These are phyloP conservation scores for Calonectria multiphialidica DNA, from an alignment of 2,329 filamentous ascomycete genomes.

Conservation along the genomic window DNA sequence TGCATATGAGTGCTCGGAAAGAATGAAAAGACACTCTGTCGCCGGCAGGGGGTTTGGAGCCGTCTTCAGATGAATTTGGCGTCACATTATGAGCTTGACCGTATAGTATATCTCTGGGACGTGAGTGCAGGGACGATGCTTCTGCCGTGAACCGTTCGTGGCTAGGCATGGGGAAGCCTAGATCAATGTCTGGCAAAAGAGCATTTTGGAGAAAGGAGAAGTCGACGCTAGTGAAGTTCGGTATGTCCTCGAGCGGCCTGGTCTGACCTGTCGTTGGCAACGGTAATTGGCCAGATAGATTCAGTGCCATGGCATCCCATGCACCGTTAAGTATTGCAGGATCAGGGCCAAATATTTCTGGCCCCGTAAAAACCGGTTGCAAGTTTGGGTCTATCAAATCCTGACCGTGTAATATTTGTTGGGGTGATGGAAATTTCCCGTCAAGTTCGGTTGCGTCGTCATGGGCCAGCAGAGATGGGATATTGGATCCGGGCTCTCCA, in stretches of 20 bases:
- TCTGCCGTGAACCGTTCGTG: not conserved
- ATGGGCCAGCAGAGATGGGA: not conserved
- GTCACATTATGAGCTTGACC: not conserved
- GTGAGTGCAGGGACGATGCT: not conserved
- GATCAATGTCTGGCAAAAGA: not conserved
- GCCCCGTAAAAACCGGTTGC: not conserved
- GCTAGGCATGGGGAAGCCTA: not conserved
- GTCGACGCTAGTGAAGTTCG: not conserved
- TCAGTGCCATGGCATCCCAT: not conserved
- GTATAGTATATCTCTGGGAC: not conserved
- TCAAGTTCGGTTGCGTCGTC: too few relatives aligned
- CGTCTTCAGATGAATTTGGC: not conserved
- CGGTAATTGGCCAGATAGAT: not conserved
- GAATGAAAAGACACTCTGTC: not conserved
- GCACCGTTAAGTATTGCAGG: not conserved
- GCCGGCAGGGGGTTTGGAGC: not conserved
- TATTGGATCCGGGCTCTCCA: not conserved
- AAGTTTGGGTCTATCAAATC: not conserved
- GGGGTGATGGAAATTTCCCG: not conserved
- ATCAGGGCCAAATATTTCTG: not conserved
- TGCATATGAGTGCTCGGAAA: not conserved
- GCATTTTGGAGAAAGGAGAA: not conserved
- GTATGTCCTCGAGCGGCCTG: not conserved
- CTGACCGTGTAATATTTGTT: not conserved
- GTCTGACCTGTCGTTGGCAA: not conserved